A percentile compares a stretch with the other conserved stretches of the same genome.
These are phyloP conservation scores for Diaporthe australafricana DNA, from an alignment of 2,329 filamentous ascomycete species.

Conservation along the genomic window DNA sequence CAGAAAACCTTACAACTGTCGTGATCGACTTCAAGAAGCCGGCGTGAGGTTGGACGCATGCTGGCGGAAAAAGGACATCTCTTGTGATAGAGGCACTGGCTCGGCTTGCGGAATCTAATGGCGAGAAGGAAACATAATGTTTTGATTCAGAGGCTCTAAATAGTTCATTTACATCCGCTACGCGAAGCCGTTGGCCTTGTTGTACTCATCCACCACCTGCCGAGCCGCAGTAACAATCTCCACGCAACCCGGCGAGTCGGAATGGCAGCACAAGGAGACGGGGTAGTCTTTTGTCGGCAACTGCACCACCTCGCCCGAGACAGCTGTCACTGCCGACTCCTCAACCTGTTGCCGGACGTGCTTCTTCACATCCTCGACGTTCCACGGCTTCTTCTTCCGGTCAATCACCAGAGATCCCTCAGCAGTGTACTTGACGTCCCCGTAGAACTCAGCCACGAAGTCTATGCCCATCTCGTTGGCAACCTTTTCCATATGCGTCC, in stretches of 20 bases:
- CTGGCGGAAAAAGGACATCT: too few species aligned
- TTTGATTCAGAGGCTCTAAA: not conserved
- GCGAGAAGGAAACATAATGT: not conserved
- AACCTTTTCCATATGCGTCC: slow-evolving; percentile 43
- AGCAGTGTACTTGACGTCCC: slow-evolving; percentile 44
- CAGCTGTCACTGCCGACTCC: slow-evolving; percentile 53
- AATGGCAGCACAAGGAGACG: slow-evolving; percentile 58
- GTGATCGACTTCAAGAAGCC: too few species aligned
- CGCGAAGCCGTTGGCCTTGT: slow-evolving; percentile 41
- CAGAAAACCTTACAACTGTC: too few species aligned
- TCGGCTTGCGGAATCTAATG: too few species aligned
- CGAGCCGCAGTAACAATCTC: slow-evolving; percentile 55
- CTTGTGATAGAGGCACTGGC: too few species aligned
- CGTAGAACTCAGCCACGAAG: slow-evolving; percentile 45
- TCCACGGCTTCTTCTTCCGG: slow-evolving; percentile 67
- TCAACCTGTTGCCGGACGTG: slow-evolving; percentile 56
- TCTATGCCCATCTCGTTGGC: slow-evolving; percentile 41
- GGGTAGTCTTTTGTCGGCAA: slow-evolving; percentile 54
- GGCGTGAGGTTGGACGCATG: too few species aligned
- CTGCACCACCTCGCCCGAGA: slow-evolving; percentile 52
- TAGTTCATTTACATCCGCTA: not conserved
- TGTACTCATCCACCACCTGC: slow-evolving; percentile 54
- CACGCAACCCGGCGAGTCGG: slow-evolving; percentile 57
- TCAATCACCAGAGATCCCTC: slow-evolving; percentile 46
- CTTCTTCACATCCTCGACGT: slow-evolving; percentile 51